Percentiles rank a stretch among this genome's conserved stretches.
phyloP scores from a whole-genome alignment of 805 yeast genomes.

The Saccharomycopsis selenospora region DNA sequence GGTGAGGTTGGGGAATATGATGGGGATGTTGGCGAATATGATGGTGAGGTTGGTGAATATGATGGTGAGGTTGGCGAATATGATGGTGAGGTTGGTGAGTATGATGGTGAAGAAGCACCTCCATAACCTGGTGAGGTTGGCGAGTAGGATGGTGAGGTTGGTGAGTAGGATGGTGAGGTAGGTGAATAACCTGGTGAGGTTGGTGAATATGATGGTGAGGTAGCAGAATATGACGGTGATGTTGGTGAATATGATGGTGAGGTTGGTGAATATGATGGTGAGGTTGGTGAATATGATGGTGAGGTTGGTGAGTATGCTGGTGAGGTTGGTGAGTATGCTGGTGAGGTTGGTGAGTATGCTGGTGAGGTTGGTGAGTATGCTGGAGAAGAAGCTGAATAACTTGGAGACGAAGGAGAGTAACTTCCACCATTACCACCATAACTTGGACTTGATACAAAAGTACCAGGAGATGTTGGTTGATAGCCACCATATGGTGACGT shows the following conservation, averaged over 20 bases:
- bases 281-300: conserved; percentile 64
- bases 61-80: conserved; percentile 43
- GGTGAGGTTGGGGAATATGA: conserved; percentile 57
- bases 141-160: conserved; percentile 73
- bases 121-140: conserved; percentile 55
- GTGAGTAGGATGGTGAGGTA: conserved; percentile 62
- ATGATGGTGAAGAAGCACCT: conserved; percentile 45
- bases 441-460: conserved; percentile 35
- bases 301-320: conserved; percentile 67
- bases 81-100: conserved; percentile 72
- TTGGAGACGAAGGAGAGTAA: conserved; percentile 52
- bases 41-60: conserved; percentile 61
- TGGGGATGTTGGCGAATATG: conserved; percentile 60
- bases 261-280: conserved; percentile 63
- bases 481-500: conserved; percentile 45
- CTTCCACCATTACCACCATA: conserved; percentile 39
- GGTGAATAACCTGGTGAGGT: conserved; percentile 56
- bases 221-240: conserved; percentile 69
- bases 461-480: conserved; percentile 55
- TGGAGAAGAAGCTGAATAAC: conserved; percentile 72
- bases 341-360: conserved; percentile 63
- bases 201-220: conserved; percentile 58
- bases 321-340: conserved; percentile 60
- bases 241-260: conserved; percentile 75
- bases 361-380: conserved; percentile 62